Conservation (phyloP, 2,329 filamentous ascomycete species). For the Sordariomycetes sp. region DNA sequence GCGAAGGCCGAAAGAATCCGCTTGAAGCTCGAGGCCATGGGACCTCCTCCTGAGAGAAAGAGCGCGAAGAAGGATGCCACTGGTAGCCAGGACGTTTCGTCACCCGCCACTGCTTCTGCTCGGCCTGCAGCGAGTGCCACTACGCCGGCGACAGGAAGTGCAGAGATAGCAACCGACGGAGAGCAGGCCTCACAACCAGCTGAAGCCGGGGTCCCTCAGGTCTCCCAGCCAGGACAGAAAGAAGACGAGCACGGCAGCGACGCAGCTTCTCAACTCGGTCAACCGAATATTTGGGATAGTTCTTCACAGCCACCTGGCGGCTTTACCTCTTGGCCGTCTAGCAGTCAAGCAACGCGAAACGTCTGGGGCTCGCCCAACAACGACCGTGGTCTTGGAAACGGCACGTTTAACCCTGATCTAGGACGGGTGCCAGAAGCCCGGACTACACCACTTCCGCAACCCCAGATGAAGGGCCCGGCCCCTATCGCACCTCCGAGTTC, state of each 20-base stretch:
- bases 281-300: slow-evolving; percentile 6
- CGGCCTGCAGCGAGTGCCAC: background rate
- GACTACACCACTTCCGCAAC: slow-evolving; percentile 15
- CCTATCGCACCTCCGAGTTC: slow-evolving; percentile 29
- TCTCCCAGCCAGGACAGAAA: background rate
- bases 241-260: background rate
- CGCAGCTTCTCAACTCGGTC: background rate
- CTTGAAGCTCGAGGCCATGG: slow-evolving; percentile 61
- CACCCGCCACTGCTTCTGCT: slow-evolving; percentile 15
- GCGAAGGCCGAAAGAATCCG: slow-evolving; percentile 60
- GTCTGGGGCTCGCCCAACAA: slow-evolving; percentile 69
- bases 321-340: slow-evolving; percentile 3
- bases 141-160: background rate
- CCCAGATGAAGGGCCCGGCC: slow-evolving; percentile 24
- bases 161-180: background rate
- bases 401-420: slow-evolving; percentile 59
- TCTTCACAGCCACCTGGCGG: slow-evolving; percentile 1
- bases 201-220: background rate
- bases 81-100: background rate
- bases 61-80: slow-evolving; percentile 40
- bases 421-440: slow-evolving; percentile 32
- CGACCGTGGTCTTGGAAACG: slow-evolving; percentile 64
- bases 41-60: slow-evolving; percentile 51
- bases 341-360: slow-evolving; percentile 37
- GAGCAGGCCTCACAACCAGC: background rate